These are phyloP conservation scores for Crassisporium funariophilum DNA, from an alignment of 768 basidiomycete species.

Conservation along the genomic window DNA sequence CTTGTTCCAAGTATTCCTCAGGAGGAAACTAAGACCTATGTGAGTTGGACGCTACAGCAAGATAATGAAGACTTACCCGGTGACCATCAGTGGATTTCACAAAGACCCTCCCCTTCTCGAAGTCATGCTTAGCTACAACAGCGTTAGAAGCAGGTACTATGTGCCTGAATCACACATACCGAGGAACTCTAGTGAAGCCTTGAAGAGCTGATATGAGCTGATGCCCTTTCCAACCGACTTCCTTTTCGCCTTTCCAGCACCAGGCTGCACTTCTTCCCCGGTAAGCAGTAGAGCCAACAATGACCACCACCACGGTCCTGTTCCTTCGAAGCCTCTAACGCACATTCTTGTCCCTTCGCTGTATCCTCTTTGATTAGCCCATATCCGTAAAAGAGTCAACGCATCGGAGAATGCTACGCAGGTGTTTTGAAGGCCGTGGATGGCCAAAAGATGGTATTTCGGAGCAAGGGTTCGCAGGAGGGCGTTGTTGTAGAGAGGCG, in stretches of 20 bases:
- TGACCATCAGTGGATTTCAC: slow-evolving; percentile 58
- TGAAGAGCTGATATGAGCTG: slow-evolving; percentile 89
- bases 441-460: slow-evolving; percentile 52
- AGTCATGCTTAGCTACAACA: slow-evolving; percentile 68
- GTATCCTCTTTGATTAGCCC: slow-evolving; percentile 89
- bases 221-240: slow-evolving; percentile 76
- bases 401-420: slow-evolving; percentile 73
- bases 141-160: neutral
- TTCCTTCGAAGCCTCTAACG: slow-evolving; percentile 69
- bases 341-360: slow-evolving; percentile 56
- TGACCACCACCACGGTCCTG: slow-evolving; percentile 69
- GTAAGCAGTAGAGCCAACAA: slow-evolving; percentile 60
- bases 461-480: slow-evolving; percentile 58
- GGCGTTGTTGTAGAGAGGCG: slow-evolving; percentile 80
- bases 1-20: slow-evolving; percentile 53
- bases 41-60: neutral
- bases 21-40: slow-evolving; percentile 53
- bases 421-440: slow-evolving; percentile 55
- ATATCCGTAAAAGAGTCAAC: slow-evolving; percentile 77
- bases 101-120: slow-evolving; percentile 56
- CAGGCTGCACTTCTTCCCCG: slow-evolving; percentile 61
- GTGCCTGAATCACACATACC: slow-evolving; percentile 46
- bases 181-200: slow-evolving; percentile 81
- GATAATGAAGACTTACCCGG: slow-evolving; percentile 40
- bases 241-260: slow-evolving; percentile 35